Evolutionary conservation across 495 filamentous ascomycete species (phyloP).

Genomic region (Neurospora sp.): DNA sequence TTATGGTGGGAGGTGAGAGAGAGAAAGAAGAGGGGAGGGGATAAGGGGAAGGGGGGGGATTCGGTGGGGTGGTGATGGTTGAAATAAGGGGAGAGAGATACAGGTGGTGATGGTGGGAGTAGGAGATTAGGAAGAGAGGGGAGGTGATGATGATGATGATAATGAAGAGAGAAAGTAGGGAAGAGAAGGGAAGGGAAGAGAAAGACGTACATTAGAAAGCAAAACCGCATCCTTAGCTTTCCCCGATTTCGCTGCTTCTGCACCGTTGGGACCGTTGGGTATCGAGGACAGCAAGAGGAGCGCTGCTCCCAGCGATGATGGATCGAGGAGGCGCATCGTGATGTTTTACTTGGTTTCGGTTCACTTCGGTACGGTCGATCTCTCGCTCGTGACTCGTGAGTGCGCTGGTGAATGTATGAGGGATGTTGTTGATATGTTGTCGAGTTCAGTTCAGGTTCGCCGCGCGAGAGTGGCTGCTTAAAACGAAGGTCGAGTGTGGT

Average conservation of each 20-base stretch:
- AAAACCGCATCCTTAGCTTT: neutral
- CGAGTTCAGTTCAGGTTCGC: neutral
- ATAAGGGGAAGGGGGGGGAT: neutral
- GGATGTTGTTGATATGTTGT: neutral
- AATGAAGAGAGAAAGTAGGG: neutral
- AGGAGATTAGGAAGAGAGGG: neutral
- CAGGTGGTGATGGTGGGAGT: constrained; percentile 1
- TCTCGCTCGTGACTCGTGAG: neutral
- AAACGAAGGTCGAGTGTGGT: neutral
- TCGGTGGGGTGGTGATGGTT: constrained; percentile 7
- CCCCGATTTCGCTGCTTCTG: neutral
- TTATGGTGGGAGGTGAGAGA: neutral
- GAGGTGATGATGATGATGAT: neutral
- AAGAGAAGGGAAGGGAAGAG: neutral
- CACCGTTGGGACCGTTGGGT: neutral
- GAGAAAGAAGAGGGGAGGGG: neutral
- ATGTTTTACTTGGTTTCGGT: neutral
- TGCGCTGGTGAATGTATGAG: neutral
- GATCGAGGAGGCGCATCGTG: neutral
- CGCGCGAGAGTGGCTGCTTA: neutral
- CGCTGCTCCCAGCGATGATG: neutral
- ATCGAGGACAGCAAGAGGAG: neutral
- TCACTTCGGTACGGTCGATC: neutral
- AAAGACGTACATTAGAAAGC: neutral
- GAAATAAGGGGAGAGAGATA: neutral